Percentiles rank a stretch among this genome's conserved stretches.
Evolutionary conservation across 179 eudicot species (phyloP).

Genomic region (Carnegiea gigantea): DNA sequence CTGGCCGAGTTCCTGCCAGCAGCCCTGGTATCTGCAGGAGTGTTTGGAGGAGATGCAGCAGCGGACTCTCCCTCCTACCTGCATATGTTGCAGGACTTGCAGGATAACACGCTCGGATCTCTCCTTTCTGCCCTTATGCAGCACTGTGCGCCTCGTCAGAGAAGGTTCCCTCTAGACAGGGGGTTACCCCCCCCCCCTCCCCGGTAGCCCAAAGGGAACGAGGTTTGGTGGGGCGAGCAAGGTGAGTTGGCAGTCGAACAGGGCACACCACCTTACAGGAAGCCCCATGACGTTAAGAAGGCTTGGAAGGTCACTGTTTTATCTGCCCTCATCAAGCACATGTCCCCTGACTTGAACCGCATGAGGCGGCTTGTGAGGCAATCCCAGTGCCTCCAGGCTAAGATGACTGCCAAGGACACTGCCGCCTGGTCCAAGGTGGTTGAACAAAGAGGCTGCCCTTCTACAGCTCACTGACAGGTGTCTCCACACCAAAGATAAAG

Average conservation of each 20-base stretch:
- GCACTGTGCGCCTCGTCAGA: conserved; percentile 53
- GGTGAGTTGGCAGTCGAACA: conserved; percentile 42
- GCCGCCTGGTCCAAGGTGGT: conserved; percentile 55
- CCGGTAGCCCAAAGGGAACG: conserved; percentile 60
- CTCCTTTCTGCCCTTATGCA: conserved; percentile 52
- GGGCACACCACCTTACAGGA: conserved; percentile 55
- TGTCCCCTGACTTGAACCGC: conserved; percentile 40
- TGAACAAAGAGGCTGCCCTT: conserved; percentile 57
- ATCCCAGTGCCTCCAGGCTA: conserved; percentile 54
- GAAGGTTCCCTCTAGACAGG: conserved; percentile 48
- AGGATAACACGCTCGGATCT: conserved; percentile 52
- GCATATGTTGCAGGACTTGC: conserved; percentile 50
- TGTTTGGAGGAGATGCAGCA: not conserved
- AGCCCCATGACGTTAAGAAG: conserved; percentile 65
- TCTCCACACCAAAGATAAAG: conserved; percentile 25
- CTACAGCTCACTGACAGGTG: conserved; percentile 26
- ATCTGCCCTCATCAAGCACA: conserved; percentile 50
- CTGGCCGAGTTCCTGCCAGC: conserved; percentile 29
- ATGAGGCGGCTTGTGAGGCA: conserved; percentile 47
- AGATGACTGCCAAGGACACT: conserved; percentile 59
- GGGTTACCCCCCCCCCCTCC: conserved; percentile 43
- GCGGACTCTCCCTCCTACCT: conserved; percentile 32
- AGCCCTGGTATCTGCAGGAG: conserved; percentile 6
- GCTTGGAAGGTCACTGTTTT: conserved; percentile 62
- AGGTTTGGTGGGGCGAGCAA: conserved; percentile 64